Percentiles rank a stretch among this genome's conserved stretches.
These are phyloP conservation scores for Domatiomyces globalis DNA, from an alignment of 2,329 filamentous ascomycete genomes.

Conservation along the genomic window DNA sequence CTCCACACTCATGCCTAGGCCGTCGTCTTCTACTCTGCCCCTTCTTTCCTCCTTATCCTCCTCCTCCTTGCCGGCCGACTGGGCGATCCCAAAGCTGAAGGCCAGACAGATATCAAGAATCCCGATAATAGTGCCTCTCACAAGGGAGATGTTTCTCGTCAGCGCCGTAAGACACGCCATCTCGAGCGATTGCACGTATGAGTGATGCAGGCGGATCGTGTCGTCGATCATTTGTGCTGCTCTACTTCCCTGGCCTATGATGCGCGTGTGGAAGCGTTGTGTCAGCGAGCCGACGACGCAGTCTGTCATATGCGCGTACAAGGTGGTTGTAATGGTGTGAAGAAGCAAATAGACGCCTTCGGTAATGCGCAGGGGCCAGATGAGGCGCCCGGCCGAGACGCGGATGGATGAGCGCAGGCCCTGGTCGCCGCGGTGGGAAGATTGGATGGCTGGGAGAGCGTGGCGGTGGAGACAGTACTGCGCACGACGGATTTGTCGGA, in stretches of 20 bases:
- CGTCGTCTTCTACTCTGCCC: slow-evolving; percentile 18
- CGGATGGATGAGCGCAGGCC: slow-evolving; percentile 22
- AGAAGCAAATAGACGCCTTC: slow-evolving; percentile 49
- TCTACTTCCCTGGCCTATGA: slow-evolving; percentile 31
- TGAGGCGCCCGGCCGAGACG: slow-evolving; percentile 35
- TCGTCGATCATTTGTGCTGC: slow-evolving; percentile 51
- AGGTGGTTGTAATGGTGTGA: slow-evolving; percentile 60
- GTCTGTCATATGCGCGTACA: slow-evolving; percentile 63
- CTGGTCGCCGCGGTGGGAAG: neutral
- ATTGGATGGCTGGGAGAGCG: slow-evolving; percentile 19
- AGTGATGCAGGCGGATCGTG: slow-evolving; percentile 58
- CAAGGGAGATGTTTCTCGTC: slow-evolving; percentile 51
- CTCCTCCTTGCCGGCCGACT: slow-evolving; percentile 3
- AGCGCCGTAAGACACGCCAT: slow-evolving; percentile 50
- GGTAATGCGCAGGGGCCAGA: slow-evolving; percentile 25
- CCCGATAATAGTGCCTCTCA: slow-evolving; percentile 58
- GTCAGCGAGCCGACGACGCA: slow-evolving; percentile 54
- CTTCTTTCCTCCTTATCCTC: slow-evolving; percentile 2
- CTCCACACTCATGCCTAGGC: slow-evolving; percentile 19
- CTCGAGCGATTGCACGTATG: slow-evolving; percentile 48
- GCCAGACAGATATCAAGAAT: slow-evolving; percentile 53
- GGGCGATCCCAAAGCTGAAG: slow-evolving; percentile 51
- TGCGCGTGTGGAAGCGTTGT: slow-evolving; percentile 39
- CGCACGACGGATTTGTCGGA: slow-evolving; percentile 64
- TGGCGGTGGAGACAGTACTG: slow-evolving; percentile 49